phyloP scores from a whole-genome alignment of 2,329 filamentous ascomycete genomes.

The Trichoderma lentiforme region DNA sequence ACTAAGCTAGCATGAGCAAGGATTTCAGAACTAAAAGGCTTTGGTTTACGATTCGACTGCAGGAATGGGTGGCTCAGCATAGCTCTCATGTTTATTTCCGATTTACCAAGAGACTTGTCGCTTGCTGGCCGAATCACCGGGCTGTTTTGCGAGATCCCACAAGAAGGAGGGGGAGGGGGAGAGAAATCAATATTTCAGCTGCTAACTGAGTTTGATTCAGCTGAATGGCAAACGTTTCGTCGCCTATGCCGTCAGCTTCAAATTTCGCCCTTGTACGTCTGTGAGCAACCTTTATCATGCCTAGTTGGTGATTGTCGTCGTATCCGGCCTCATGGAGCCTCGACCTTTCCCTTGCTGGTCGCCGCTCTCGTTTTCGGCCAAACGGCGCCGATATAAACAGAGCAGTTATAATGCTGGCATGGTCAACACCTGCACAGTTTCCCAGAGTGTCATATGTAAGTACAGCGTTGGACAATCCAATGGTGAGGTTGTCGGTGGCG shows the following conservation, averaged over 20 bases:
- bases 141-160: background rate
- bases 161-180: background rate
- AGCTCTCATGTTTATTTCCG: background rate
- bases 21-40: background rate
- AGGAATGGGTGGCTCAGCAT: background rate
- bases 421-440: slow-evolving; percentile 7
- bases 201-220: background rate
- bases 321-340: background rate
- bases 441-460: slow-evolving; percentile 1
- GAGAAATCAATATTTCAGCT: background rate
- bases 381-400: background rate
- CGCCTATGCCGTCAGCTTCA: background rate
- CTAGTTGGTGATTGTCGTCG: background rate
- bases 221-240: background rate
- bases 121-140: background rate
- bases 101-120: background rate
- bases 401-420: background rate
- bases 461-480: slow-evolving; percentile 9
- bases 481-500: background rate
- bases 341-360: background rate
- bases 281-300: background rate
- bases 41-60: slow-evolving; percentile 1
- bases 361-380: background rate
- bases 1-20: slow-evolving; percentile 11
- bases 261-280: background rate